A percentile compares a stretch with the other conserved stretches of the same genome.
Conservation (phyloP, 164 flowering plant species). For the Berberis vulgaris region DNA sequence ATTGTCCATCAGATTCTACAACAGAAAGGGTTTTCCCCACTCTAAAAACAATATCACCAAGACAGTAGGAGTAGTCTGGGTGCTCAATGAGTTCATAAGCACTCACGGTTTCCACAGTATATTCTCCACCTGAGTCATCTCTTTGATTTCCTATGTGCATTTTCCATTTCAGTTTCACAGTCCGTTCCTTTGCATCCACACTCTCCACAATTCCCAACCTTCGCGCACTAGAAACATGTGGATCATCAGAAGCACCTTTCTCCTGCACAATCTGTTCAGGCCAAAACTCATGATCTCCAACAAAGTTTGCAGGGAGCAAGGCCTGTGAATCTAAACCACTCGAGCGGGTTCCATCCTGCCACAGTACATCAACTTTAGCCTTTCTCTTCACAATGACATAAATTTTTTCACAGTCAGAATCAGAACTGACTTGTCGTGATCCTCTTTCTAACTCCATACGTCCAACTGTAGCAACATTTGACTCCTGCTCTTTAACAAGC, state of each 20-base stretch:
- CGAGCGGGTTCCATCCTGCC: conserved; percentile 82
- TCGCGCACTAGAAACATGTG: conserved; percentile 17
- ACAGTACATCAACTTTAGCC: conserved; percentile 63
- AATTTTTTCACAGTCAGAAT: conserved; percentile 22
- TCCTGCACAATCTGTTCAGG: conserved; percentile 66
- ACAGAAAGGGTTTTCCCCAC: conserved; percentile 12
- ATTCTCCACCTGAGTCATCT: conserved; percentile 12
- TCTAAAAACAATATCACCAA: conserved; percentile 68
- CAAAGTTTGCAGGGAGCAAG: conserved; percentile 35
- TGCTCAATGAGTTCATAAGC: conserved; percentile 87
- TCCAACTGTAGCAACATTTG: conserved; percentile 10
- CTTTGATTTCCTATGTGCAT: conserved; percentile 2
- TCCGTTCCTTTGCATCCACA: conserved; percentile 70
- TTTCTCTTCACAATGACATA: conserved; percentile 55
- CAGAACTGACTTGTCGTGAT: conserved; percentile 12
- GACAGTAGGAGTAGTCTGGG: conserved; percentile 56
- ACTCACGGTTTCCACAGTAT: conserved; percentile 52
- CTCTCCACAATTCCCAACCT: conserved; percentile 61
- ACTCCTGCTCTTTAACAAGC: conserved; percentile 12
- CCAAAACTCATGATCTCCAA: conserved; percentile 81
- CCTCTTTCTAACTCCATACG: conserved; percentile 13
- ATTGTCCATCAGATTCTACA: conserved; percentile 16
- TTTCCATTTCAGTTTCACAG: conserved; percentile 64
- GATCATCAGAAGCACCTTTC: conserved; percentile 43
- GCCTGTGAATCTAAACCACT: conserved; percentile 47